Base-by-base conservation (phyloP, 2,329 filamentous ascomycete genomes). In the Paracoccidioides brasiliensis region DNA sequence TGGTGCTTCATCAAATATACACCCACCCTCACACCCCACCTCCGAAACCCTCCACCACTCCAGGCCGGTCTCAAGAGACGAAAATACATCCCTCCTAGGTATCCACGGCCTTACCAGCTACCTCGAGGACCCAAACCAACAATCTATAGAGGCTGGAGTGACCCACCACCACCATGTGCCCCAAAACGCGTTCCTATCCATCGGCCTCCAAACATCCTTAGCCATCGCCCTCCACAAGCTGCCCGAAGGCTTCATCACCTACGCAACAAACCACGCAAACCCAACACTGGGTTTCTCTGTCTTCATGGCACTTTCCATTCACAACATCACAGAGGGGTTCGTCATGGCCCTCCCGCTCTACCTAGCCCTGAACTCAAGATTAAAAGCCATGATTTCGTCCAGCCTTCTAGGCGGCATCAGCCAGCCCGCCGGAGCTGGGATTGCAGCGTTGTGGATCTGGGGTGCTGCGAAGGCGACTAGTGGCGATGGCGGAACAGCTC, bases 301-400 rank as follows among this genome's bases (percentile, higher is more conserved):
- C 55, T 98, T 98, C 73, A 81, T 97, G 70, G 91, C 93, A 0
- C 80, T 98, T 6, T 95, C 95, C 67, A 91, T 98, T 57, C 93
- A 98, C 78, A 98, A 97, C 73, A 95, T 98, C 65, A 90, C 89
- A 33, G 93, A 98, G 73, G 93, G 93, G 1, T 97, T 97, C 67
- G 88, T 90, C 59, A 86, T 98, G 79, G 89, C 90, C 0, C 74
- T 98, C 0, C 93, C 93, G 0, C 77, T 98, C 0, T 98, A 95
- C 70, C 86, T 98, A 64, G 93, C 93, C 1, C 80, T 96, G 37
- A 80, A 85, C 59, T 91, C 84, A 57, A 85, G 90, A 48, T 74
- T 81, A 66, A 85, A 84, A 63, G 91, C 93, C 15, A 93, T 97
- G 74, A 71, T 86, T 57, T 94, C 88, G 83, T 85, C 87, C 4